Conservation (phyloP, 208 protist genomes). For the Acanthamoeba lenticulata region DNA sequence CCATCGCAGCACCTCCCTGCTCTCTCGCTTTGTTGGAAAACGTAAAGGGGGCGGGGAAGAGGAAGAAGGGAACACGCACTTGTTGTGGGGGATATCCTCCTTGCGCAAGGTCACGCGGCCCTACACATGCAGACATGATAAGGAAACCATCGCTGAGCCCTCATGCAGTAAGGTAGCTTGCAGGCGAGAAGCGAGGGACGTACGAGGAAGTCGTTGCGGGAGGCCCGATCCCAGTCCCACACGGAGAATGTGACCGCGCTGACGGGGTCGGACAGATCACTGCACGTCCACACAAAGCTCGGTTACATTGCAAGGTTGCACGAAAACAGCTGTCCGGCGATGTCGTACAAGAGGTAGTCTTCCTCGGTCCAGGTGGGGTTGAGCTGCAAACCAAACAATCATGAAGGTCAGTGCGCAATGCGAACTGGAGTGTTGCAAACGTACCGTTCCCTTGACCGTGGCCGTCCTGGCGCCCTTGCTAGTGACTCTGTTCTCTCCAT, state of each 20-base stretch:
- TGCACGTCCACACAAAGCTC: not conserved
- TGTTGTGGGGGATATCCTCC: not conserved
- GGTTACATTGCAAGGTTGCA: not conserved
- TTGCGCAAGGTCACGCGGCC: not conserved
- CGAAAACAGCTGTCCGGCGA: not conserved
- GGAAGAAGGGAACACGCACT: not conserved
- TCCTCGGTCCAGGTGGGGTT: not conserved
- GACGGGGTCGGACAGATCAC: not conserved
- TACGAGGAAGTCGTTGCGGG: slow-evolving; percentile 25
- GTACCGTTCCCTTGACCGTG: not conserved
- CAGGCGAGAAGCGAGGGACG: not conserved
- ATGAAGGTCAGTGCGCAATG: not conserved
- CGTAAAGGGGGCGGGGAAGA: not conserved
- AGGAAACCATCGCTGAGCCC: too few relatives aligned
- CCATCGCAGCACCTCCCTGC: not conserved
- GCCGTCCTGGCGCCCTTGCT: not conserved
- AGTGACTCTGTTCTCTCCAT: not conserved
- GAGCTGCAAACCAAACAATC: not conserved
- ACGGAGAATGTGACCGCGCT: not conserved
- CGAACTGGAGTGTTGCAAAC: not conserved
- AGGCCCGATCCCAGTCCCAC: not conserved
- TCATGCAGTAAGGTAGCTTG: too few relatives aligned
- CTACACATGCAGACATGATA: too few relatives aligned
- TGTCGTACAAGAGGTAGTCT: not conserved
- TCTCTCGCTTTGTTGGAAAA: not conserved